Evolutionary conservation across 305 asterid genomes (phyloP).

Genomic region (Fraxinus sp.): DNA sequence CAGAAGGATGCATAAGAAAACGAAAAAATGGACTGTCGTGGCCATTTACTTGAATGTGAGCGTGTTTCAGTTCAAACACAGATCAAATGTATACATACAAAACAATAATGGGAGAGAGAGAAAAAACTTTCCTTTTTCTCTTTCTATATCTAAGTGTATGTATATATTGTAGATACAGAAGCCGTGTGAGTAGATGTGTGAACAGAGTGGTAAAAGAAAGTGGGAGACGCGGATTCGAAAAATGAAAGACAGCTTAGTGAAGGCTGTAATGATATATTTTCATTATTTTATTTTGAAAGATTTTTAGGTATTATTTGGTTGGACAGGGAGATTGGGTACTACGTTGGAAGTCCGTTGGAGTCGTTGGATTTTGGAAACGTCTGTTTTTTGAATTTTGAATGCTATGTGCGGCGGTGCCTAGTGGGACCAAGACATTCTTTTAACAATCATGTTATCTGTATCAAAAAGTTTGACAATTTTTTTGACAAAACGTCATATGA

Average conservation of each 20-base stretch:
- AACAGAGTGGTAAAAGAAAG: constrained; percentile 19
- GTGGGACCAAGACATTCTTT: not conserved
- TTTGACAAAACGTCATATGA: no score
- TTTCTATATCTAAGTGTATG: not conserved
- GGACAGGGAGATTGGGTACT: not conserved
- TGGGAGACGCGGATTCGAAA: constrained; percentile 38
- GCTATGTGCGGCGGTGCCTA: not conserved
- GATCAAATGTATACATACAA: constrained; percentile 11
- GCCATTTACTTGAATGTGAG: constrained; percentile 30
- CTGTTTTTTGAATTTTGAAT: not conserved
- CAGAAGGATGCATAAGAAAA: constrained; percentile 19
- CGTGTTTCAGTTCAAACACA: constrained; percentile 31
- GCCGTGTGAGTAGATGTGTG: constrained; percentile 25
- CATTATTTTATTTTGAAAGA: not conserved
- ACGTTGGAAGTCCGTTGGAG: constrained; percentile 3
- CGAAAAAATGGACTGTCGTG: constrained; percentile 16
- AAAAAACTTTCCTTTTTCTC: not conserved
- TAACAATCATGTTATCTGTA: no score
- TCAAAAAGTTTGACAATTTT: no score
- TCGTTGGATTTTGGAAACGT: not conserved
- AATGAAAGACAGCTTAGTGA: constrained; percentile 38
- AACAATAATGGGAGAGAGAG: constrained; percentile 25
- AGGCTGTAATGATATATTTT: constrained; percentile 41
- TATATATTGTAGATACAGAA: not conserved
- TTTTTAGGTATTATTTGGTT: not conserved